phyloP scores from a whole-genome alignment of 2,329 filamentous ascomycete species.

The Chaetomium sp. region DNA sequence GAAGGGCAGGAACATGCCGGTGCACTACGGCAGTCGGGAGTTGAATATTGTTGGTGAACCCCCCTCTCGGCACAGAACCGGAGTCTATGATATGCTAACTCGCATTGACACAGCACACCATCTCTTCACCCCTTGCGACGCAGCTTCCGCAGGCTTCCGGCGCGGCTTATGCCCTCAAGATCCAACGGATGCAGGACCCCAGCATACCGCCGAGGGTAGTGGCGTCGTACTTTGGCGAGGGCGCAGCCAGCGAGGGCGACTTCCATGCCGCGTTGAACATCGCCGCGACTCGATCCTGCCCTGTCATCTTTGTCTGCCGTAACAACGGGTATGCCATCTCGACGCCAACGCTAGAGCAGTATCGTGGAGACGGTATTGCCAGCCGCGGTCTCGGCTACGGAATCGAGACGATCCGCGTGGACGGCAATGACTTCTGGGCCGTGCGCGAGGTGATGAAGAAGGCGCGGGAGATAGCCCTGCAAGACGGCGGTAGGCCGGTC shows the following conservation, averaged over 20 bases:
- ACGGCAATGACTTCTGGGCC: conserved; percentile 81
- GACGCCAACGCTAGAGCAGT: conserved; percentile 78
- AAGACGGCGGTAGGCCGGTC: conserved; percentile 78
- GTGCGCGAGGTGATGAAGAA: conserved; percentile 69
- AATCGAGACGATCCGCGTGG: conserved; percentile 80
- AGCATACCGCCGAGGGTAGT: conserved; percentile 63
- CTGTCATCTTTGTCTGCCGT: conserved; percentile 76
- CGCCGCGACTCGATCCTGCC: conserved; percentile 74
- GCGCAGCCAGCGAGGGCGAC: conserved; percentile 78
- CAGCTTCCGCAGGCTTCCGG: conserved; percentile 80
- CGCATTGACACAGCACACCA: conserved; percentile 59
- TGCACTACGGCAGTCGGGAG: conserved; percentile 86
- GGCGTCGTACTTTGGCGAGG: conserved; percentile 80
- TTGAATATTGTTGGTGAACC: conserved; percentile 73
- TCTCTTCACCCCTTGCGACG: conserved; percentile 75
- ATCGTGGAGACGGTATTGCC: conserved; percentile 79
- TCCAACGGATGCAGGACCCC: conserved; percentile 68
- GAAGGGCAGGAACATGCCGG: conserved; percentile 90
- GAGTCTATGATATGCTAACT: conserved; percentile 23
- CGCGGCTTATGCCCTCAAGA: conserved; percentile 76
- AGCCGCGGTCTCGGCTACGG: conserved; percentile 76
- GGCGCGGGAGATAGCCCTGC: conserved; percentile 76
- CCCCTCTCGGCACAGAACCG: neutral
- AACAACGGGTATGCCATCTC: conserved; percentile 85
- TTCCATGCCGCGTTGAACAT: conserved; percentile 84